These are phyloP conservation scores for Stemphylium lycopersici DNA, from an alignment of 2,329 filamentous ascomycete genomes.

Conservation along the genomic window DNA sequence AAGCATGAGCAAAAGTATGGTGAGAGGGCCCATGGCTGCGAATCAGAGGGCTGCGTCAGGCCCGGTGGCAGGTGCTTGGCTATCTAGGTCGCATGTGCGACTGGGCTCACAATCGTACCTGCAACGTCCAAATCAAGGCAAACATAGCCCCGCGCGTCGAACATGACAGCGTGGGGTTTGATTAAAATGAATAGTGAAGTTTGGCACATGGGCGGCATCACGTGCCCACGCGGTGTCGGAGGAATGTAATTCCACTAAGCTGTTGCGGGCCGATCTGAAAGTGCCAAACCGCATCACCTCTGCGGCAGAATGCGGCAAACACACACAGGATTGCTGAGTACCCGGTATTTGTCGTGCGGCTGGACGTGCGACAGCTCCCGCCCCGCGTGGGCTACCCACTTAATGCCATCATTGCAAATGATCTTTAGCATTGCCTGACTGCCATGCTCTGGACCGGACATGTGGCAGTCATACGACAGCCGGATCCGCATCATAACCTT, in stretches of 20 bases:
- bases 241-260: conserved; percentile 6
- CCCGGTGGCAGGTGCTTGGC: conserved; percentile 26
- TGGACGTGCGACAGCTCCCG: neutral
- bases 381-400: neutral
- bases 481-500: conserved; percentile 7
- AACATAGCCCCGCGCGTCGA: conserved; percentile 2
- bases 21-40: conserved; percentile 20
- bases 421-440: neutral
- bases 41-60: conserved; percentile 25
- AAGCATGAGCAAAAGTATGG: conserved; percentile 12
- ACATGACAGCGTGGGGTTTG: conserved; percentile 2
- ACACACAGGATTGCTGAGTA: neutral
- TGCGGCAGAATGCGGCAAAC: conserved; percentile 9
- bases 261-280: conserved; percentile 5
- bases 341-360: too few species aligned
- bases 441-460: neutral
- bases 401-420: neutral
- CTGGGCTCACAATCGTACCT: conserved; percentile 26
- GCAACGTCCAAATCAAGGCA: conserved; percentile 31
- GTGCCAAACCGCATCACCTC: neutral
- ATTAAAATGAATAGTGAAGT: conserved; percentile 5
- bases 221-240: conserved; percentile 22
- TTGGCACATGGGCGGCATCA: conserved; percentile 13
- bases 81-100: conserved; percentile 21
- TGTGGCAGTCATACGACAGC: neutral